Conservation (phyloP, 2,329 filamentous ascomycete species). For the Nothomitra cinnamomea region DNA sequence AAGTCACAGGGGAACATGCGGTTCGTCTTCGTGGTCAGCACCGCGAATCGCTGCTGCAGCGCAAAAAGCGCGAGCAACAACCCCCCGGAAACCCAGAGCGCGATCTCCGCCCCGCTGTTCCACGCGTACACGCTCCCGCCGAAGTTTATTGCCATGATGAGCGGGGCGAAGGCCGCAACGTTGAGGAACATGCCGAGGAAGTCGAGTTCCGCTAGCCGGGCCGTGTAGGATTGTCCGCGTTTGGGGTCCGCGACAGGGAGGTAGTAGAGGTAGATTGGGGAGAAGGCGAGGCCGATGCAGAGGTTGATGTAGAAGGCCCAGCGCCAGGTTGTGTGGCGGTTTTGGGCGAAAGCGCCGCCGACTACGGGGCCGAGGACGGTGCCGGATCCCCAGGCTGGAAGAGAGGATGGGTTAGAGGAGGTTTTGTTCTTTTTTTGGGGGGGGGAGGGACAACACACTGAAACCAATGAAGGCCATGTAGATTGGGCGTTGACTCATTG, state of each 20-base stretch:
- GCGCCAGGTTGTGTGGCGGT: conserved; percentile 6
- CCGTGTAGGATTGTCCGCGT: conserved; percentile 10
- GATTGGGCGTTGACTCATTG: conserved; percentile 3
- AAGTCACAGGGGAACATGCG: conserved; percentile 35
- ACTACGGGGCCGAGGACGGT: conserved; percentile 7
- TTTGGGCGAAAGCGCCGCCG: conserved; percentile 4
- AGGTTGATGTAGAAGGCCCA: conserved; percentile 41
- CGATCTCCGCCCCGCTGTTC: conserved; percentile 27
- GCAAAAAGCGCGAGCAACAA: conserved; percentile 27
- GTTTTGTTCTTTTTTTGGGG: not conserved
- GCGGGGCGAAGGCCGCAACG: conserved; percentile 23
- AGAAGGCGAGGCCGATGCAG: conserved; percentile 25
- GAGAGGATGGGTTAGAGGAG: not conserved
- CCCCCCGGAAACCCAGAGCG: conserved; percentile 30
- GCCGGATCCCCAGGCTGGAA: conserved; percentile 1
- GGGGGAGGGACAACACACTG: not conserved
- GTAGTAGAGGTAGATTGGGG: conserved; percentile 28
- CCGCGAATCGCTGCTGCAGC: conserved; percentile 26
- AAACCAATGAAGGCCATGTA: conserved; percentile 6
- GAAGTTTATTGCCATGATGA: conserved; percentile 34
- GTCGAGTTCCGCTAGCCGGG: conserved; percentile 24
- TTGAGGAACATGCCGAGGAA: conserved; percentile 29
- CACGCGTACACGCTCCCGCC: conserved; percentile 33
- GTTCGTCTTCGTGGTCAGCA: conserved; percentile 27
- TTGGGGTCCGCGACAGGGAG: conserved; percentile 20